Evolutionary conservation across 164 flowering plant genomes (phyloP).

Genomic region (Malania oleifera): DNA sequence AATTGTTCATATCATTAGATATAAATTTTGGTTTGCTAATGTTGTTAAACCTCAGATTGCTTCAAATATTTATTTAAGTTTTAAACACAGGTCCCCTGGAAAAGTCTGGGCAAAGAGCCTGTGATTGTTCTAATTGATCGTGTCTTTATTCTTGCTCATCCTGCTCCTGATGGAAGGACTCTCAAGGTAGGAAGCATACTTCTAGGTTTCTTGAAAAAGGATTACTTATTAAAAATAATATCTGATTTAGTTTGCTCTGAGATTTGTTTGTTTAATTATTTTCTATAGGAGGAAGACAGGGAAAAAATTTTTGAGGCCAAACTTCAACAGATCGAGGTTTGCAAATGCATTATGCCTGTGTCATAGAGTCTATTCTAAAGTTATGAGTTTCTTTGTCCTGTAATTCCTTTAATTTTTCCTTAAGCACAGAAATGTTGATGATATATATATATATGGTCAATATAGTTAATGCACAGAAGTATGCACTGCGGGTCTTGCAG

Average conservation of each 20-base stretch:
- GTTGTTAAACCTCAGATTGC: too few species aligned
- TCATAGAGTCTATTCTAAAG: background rate
- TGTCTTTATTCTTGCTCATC: slow-evolving; percentile 86
- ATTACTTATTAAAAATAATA: background rate
- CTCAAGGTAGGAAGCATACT: slow-evolving; percentile 42
- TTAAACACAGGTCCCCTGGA: slow-evolving; percentile 88
- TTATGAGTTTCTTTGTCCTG: too few species aligned
- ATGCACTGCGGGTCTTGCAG: too few species aligned
- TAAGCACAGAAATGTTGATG: too few species aligned
- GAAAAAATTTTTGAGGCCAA: slow-evolving; percentile 84
- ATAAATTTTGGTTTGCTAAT: too few species aligned
- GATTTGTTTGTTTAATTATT: slow-evolving; percentile 3
- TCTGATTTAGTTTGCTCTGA: background rate
- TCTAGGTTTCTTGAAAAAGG: background rate
- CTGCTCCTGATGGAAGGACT: slow-evolving; percentile 68
- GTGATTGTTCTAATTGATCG: slow-evolving; percentile 95
- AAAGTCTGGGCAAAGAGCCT: slow-evolving; percentile 97
- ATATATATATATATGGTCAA: too few species aligned
- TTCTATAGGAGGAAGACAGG: slow-evolving; percentile 72
- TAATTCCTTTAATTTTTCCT: too few species aligned
- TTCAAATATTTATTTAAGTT: too few species aligned
- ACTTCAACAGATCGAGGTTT: slow-evolving; percentile 94
- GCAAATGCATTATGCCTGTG: background rate
- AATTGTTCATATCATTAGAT: too few species aligned
- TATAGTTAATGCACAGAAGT: too few species aligned